Conservation (phyloP, 2,329 filamentous ascomycete species). For the Aspergillus latus region DNA sequence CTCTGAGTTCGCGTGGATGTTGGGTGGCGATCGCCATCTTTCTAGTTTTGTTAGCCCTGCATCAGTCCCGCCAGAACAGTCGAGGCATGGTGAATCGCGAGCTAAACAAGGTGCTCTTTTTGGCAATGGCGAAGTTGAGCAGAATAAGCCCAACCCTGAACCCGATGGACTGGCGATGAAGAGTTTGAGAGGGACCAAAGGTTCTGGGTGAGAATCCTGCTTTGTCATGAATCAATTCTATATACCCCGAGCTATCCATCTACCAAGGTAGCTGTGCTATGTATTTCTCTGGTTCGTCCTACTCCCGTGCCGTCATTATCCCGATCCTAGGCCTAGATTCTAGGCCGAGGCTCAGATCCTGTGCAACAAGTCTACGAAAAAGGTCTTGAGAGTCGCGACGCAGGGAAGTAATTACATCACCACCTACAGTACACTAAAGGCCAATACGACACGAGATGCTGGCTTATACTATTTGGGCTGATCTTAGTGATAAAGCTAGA, state of each 20-base stretch:
- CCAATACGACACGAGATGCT: not conserved
- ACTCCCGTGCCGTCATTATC: not conserved
- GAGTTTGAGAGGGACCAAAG: constrained; percentile 35
- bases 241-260: not conserved
- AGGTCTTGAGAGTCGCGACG: not conserved
- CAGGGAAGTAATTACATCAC: constrained; percentile 14
- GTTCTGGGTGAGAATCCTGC: constrained; percentile 11
- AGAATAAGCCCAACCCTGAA: constrained; percentile 28
- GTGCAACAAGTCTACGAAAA: not conserved
- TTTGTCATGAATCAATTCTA: not conserved
- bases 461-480: too few relatives aligned
- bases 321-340: not conserved
- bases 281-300: too few relatives aligned
- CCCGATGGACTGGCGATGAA: constrained; percentile 42
- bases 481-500: too few relatives aligned
- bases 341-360: not conserved
- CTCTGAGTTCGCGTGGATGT: constrained; percentile 53
- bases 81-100: constrained; percentile 35
- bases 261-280: not conserved
- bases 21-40: constrained; percentile 45
- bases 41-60: constrained; percentile 48
- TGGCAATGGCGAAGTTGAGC: constrained; percentile 33
- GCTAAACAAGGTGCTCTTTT: constrained; percentile 35
- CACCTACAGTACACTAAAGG: constrained; percentile 1
- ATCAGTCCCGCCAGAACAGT: constrained; percentile 47